phyloP scores from a whole-genome alignment of 441 rosid genomes.

The Pelargonium myrrhifolium region DNA sequence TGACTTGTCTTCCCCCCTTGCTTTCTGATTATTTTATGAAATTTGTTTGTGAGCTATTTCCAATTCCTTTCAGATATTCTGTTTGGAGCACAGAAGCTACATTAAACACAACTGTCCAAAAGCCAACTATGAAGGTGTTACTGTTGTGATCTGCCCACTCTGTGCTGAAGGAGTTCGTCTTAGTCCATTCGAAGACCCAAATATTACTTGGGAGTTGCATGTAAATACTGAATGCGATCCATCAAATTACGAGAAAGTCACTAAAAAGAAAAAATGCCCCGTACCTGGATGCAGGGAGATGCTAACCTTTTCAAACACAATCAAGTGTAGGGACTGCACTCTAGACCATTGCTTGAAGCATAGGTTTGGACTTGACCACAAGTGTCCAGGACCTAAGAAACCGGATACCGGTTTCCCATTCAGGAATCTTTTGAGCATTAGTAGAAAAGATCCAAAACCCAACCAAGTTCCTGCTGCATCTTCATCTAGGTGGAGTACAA shows the following conservation, averaged over 20 bases:
- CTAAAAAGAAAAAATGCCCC: slow-evolving; percentile 26
- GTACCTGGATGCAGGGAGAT: slow-evolving; percentile 24
- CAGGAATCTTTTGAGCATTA: slow-evolving; percentile 7
- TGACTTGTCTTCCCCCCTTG: neutral
- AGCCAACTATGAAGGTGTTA: slow-evolving; percentile 19
- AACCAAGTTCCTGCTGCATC: slow-evolving; percentile 10
- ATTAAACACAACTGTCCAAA: slow-evolving; percentile 20
- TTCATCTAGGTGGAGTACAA: slow-evolving; percentile 20
- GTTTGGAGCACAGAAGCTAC: slow-evolving; percentile 25
- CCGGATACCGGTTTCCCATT: slow-evolving; percentile 3
- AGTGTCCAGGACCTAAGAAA: slow-evolving; percentile 17
- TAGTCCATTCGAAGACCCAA: slow-evolving; percentile 23
- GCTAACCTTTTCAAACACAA: slow-evolving; percentile 24
- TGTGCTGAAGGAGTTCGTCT: slow-evolving; percentile 24
- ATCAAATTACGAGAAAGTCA: slow-evolving; percentile 23
- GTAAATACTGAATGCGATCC: slow-evolving; percentile 26
- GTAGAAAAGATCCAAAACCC: slow-evolving; percentile 18
- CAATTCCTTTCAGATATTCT: slow-evolving; percentile 13
- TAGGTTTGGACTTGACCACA: slow-evolving; percentile 25
- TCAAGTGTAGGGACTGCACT: slow-evolving; percentile 24
- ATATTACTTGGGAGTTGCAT: slow-evolving; percentile 23
- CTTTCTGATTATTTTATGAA: neutral
- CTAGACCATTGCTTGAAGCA: slow-evolving; percentile 25
- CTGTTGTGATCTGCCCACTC: slow-evolving; percentile 25
- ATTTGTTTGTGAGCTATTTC: neutral